Evolutionary conservation across 2,329 filamentous ascomycete genomes (phyloP).

Genomic region (Karstenula rhodostoma): DNA sequence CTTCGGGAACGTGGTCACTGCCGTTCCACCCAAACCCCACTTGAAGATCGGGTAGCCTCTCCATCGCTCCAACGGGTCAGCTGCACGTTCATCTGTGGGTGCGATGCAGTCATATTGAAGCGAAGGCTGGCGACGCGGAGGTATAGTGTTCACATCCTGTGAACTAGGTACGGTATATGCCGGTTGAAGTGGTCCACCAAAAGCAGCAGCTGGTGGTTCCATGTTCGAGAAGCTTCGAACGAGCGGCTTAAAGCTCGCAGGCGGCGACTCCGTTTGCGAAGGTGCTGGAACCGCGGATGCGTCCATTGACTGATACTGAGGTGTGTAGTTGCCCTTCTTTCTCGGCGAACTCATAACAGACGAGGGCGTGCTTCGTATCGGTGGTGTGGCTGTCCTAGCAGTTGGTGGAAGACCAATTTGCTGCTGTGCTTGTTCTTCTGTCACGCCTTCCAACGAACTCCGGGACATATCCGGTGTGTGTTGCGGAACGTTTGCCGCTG

Average conservation of each 20-base stretch:
- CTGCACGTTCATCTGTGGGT: constrained; percentile 63
- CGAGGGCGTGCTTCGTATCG: constrained; percentile 40
- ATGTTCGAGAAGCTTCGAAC: constrained; percentile 52
- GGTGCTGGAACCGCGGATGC: constrained; percentile 17
- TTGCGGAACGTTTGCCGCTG: constrained; percentile 17
- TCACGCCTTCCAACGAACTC: constrained; percentile 44
- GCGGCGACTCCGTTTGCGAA: constrained; percentile 64
- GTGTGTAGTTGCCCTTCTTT: constrained; percentile 51
- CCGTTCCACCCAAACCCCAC: constrained; percentile 85
- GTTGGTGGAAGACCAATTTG: constrained; percentile 27
- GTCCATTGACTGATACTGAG: constrained; percentile 57
- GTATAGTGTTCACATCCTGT: constrained; percentile 36
- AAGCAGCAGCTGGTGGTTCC: constrained; percentile 51
- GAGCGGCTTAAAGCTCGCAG: constrained; percentile 60
- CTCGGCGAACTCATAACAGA: constrained; percentile 52
- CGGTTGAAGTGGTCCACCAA: constrained; percentile 34
- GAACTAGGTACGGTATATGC: constrained; percentile 16
- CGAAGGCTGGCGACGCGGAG: constrained; percentile 52
- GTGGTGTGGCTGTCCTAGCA: constrained; percentile 45
- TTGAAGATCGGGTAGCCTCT: constrained; percentile 85
- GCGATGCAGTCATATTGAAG: constrained; percentile 63
- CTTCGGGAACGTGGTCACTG: constrained; percentile 87
- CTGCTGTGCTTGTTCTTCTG: constrained; percentile 35
- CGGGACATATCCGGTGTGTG: constrained; percentile 26
- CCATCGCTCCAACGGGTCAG: constrained; percentile 88